Evolutionary conservation across 1,139 yeast species (phyloP), one percentile per base, ranked within the genome.

Genomic region (Suhomyces wounanorum): DNA sequence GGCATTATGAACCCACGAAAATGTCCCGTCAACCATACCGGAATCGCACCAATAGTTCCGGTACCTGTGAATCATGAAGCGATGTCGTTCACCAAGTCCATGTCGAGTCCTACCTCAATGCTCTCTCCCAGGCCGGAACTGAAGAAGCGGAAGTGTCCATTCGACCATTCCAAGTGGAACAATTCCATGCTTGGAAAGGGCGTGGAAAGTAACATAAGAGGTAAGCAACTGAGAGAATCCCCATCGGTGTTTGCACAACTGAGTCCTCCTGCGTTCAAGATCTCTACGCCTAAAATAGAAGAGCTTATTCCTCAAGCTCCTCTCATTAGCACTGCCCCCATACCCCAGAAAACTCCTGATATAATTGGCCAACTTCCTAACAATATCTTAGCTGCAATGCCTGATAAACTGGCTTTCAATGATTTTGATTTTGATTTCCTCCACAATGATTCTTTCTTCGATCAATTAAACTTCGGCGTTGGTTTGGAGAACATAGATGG

Each of bases 371-470:
- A 8, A 26, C 38, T 17, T 11, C 40, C 25, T 43, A 33, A 18
- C 44, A 50, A 42, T 41, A 30, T 39, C 48, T 46, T 50, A 25
- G 46, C 49, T 8, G 49, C 45, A 14, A 16, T 47, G 25, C 42
- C 55, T 30, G 54, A 53, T n/a, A 49, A 49, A 31, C 55, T 51
- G 28, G 53, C 46, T 28, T 58, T 62, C 36, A 61, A 60, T 31
- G 57, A 65, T 31, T 64, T 72, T 50, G 72, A 72, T 52, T 65
- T 73, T 46, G 77, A 72, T 44, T 67, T 72, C 49, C 59, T 73
- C 40, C 65, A 64, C 41, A 72, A 68, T 51, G 71, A 70, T 25
- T 55, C 54, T 25, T 56, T 68, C 41, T 56, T 67, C 46, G 64
- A 56, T 23, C 65, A 59, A 45, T 53, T 61, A 26, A 56, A 53